Evolutionary conservation across 2,329 filamentous ascomycete genomes (phyloP), one percentile per base, ranked within the genome.

Genomic region (Diaporthe citriasiana): DNA sequence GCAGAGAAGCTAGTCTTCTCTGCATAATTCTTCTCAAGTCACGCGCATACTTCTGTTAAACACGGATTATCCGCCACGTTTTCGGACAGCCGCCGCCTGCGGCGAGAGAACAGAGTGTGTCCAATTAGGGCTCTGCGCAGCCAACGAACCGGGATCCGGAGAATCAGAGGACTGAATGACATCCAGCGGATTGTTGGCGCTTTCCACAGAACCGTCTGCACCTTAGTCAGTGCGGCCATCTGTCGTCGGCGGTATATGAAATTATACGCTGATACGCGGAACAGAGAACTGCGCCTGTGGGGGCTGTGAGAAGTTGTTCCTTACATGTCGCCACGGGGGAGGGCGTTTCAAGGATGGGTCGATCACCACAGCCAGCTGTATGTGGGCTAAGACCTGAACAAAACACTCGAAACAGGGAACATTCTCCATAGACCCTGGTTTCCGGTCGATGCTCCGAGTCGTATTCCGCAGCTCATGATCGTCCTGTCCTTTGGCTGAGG

Each of bases 271-370:
- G 40, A 57, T n/a, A 57, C 53, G 22, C 19, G 30, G 55, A 38
- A 33, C 40, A 59, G n/a, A 25, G 55, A 12, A 63, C 59, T 25
- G 70, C 70, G 63, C 63, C 63, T 51, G 70, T 73, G 55, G 73
- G 71, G 70, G 73, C 73, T 73, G 73, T 72, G 55, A 59, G 42
- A 63, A 40, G 63, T 68, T 53, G 47, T 68, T 33, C 45, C 63
- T 53, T 53, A 51, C 33, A 40, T 22, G 27, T 68, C 35, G 33
- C 63, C 63, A 53, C 63, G 33, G 63, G 42, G 33, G 56, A 56
- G 55, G 45, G 42, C 13, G 70, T 53, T 71, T 40, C 47, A 42
- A 60, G 56, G 63, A 68, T 68, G 47, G 47, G 63, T 68, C 63
- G 47, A 68, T 53, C 63, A 40, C 13, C 15, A 53, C 33, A 68